These are phyloP conservation scores for Strobilomyces confusus DNA, from an alignment of 768 basidiomycete genomes.

Conservation along the genomic window DNA sequence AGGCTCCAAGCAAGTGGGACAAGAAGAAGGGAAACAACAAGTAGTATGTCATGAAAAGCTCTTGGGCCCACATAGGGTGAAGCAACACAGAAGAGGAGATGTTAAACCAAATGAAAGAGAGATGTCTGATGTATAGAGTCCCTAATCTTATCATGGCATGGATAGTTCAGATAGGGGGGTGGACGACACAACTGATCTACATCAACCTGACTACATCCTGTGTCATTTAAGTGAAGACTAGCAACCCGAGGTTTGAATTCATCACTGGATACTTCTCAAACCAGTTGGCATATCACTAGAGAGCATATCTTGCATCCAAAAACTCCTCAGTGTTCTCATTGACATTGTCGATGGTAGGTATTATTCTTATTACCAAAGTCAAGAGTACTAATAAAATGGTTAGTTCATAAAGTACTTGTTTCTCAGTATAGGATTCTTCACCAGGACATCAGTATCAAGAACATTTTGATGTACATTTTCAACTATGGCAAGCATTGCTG, in stretches of 20 bases:
- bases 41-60: not conserved
- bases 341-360: not conserved
- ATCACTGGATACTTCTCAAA: not conserved
- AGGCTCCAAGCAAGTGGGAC: not conserved
- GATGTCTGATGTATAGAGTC: not conserved
- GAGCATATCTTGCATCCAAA: not conserved
- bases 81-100: not conserved
- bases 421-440: not conserved
- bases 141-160: not conserved
- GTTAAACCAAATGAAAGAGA: not conserved
- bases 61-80: not conserved
- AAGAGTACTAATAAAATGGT: not conserved
- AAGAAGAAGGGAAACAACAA: not conserved
- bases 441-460: not conserved
- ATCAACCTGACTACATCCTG: not conserved
- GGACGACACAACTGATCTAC: not conserved
- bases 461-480: not conserved
- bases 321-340: not conserved
- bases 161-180: not conserved
- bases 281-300: not conserved
- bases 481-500: not conserved
- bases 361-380: not conserved
- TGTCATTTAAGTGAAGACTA: not conserved
- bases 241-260: not conserved
- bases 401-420: slow-evolving; percentile 1